phyloP scores from a whole-genome alignment of 805 yeast genomes.

The Candida sithepensis region DNA sequence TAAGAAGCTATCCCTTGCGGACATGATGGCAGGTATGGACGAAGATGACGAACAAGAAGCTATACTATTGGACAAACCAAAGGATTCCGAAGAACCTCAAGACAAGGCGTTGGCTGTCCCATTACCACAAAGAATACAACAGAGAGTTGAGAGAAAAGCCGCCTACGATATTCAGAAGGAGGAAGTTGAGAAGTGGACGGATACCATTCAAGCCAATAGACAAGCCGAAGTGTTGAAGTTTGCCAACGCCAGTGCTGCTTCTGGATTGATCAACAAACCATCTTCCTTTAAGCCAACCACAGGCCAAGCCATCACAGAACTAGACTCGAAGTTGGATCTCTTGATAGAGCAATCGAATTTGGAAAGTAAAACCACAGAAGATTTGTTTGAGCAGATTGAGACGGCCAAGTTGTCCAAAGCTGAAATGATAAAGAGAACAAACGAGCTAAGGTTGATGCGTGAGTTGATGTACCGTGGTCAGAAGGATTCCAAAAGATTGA shows the following conservation, averaged over 20 bases:
- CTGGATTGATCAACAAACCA: conserved; percentile 39
- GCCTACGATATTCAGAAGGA: conserved; percentile 87
- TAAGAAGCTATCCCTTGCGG: conserved; percentile 58
- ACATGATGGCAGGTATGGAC: conserved; percentile 57
- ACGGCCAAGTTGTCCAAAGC: conserved; percentile 77
- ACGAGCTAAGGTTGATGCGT: conserved; percentile 85
- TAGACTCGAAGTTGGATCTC: conserved; percentile 62
- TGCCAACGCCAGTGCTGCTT: conserved; percentile 44
- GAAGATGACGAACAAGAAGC: conserved; percentile 47
- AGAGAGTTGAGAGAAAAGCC: conserved; percentile 79
- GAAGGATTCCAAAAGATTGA: conserved; percentile 82
- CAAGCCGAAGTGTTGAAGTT: conserved; percentile 82
- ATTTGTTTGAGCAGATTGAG: conserved; percentile 84
- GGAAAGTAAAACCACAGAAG: conserved; percentile 67
- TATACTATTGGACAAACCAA: conserved; percentile 35
- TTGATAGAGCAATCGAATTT: conserved; percentile 64
- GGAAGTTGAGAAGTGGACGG: conserved; percentile 87
- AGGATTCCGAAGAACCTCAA: conserved; percentile 12
- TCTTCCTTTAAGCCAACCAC: conserved; percentile 52
- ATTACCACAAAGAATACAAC: conserved; percentile 79
- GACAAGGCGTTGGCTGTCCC: conserved; percentile 65
- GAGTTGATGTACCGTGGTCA: conserved; percentile 97
- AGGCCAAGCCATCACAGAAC: conserved; percentile 48
- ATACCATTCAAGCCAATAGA: conserved; percentile 71
- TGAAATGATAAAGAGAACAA: conserved; percentile 71